These are phyloP conservation scores for Curvularia sp. DNA, from an alignment of 2,329 filamentous ascomycete genomes.

Conservation along the genomic window DNA sequence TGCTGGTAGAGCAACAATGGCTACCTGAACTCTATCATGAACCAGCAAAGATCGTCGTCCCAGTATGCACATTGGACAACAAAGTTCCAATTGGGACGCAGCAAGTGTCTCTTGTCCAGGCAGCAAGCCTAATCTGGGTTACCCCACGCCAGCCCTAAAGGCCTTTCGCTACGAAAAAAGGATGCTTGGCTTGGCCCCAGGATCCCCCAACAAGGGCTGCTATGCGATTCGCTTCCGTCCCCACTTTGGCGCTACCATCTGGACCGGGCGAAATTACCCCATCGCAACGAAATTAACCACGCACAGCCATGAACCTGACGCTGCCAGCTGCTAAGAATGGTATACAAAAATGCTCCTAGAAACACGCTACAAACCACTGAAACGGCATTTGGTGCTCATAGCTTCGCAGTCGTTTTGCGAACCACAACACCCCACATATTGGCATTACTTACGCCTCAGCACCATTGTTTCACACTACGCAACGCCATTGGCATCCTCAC, in stretches of 20 bases:
- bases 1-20: conserved; percentile 13
- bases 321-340: conserved; percentile 7
- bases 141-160: conserved; percentile 33
- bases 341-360: conserved; percentile 9
- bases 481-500: conserved; percentile 1
- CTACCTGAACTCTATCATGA: conserved; percentile 21
- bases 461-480: conserved; percentile 37
- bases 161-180: conserved; percentile 27
- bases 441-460: conserved; percentile 10
- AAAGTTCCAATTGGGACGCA: conserved; percentile 22
- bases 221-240: conserved; percentile 16
- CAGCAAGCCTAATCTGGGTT: conserved; percentile 24
- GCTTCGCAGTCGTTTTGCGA: conserved; percentile 13
- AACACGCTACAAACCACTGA: conserved; percentile 21
- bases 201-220: conserved; percentile 23
- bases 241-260: conserved; percentile 16
- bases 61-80: conserved; percentile 9
- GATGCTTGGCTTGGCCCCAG: conserved; percentile 14
- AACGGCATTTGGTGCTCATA: conserved; percentile 16
- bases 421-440: conserved; percentile 21
- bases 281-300: not conserved
- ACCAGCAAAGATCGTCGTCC: conserved; percentile 20
- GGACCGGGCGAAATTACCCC: conserved; percentile 3
- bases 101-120: conserved; percentile 26
- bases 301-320: not conserved